Evolutionary conservation across 805 yeast species (phyloP), one percentile per base, ranked within the genome.

Genomic region (Wickerhamomyces strasburgensis): DNA sequence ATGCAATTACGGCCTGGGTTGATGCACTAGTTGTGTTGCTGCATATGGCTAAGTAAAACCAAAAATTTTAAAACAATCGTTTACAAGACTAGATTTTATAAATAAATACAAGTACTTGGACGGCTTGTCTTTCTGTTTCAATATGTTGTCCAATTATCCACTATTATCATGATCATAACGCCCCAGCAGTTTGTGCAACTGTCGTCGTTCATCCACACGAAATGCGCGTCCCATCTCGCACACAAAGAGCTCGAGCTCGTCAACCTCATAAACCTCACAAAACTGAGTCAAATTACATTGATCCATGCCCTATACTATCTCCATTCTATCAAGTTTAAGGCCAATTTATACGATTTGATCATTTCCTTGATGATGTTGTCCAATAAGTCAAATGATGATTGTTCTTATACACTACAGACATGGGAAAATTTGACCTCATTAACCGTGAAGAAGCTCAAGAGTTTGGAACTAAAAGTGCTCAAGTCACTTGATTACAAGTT

Each of bases 341-440:
- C 27, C 4, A 51, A 44, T 13, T 36, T 54, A 15, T 42, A 27
- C 19, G 47, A 49, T 21, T 44, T 35, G 15, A 34, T 37, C 70
- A 75, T 40, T 39, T 50, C 48, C 8, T 42, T 57, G 14, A 38
- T 57, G 39, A 56, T 57, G 56, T 32, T 48, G 65, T 52, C 58
- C 56, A 72, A 72, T 51, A 72, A 72, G 51, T 56, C 67, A 16
- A 61, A 56, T 40, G 73, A 72, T 48, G 78, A 72, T 45, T 73
- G 68, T 35, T 64, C 70, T 29, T 72, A 70, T 42, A 70, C 76
- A 2, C 57, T 69, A 46, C 70, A 70, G 44, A 72, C 78, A 6
- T 72, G 78, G 78, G 56, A 52, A 14, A 51, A 48, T 37, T 33
- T 58, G 8, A 52, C 62, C 5, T 40, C 47, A 3, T 30, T 54